Conservation (phyloP, 352 stramenopile genomes). For the Blastocystis sp. region DNA sequence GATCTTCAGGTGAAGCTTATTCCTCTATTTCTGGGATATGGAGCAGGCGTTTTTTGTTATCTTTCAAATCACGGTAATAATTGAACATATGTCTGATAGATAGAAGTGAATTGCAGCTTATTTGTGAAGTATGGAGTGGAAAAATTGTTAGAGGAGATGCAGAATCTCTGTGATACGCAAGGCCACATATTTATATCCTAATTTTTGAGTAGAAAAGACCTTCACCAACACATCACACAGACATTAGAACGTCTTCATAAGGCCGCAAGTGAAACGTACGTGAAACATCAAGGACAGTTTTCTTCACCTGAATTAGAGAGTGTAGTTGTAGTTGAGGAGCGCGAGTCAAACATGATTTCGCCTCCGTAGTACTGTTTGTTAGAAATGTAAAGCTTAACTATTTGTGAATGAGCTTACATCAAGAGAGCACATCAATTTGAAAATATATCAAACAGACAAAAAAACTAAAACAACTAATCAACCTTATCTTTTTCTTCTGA, state of each 20-base stretch:
- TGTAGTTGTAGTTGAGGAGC: too few relatives aligned
- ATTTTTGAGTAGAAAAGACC: too few relatives aligned
- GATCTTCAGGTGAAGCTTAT: neutral
- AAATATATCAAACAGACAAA: neutral
- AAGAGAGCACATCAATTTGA: neutral
- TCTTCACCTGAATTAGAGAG: too few relatives aligned
- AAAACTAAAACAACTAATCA: neutral
- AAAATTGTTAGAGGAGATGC: neutral
- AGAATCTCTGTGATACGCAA: neutral
- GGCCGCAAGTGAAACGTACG: neutral
- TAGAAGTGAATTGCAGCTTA: constrained; percentile 28
- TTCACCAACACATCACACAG: too few relatives aligned
- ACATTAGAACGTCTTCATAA: neutral
- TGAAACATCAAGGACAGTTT: neutral
- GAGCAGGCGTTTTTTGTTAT: constrained; percentile 3
- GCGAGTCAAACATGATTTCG: too few relatives aligned
- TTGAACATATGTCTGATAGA: neutral
- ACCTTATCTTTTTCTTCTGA: neutral
- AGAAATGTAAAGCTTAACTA: neutral
- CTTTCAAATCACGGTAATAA: neutral
- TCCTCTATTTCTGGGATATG: neutral
- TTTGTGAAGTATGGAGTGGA: neutral
- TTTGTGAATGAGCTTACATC: too few relatives aligned
- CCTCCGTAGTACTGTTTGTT: neutral
- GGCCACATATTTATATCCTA: constrained; percentile 23